These are phyloP conservation scores for Fremontodendron californicum DNA, from an alignment of 345 rosid genomes.

Conservation along the genomic window DNA sequence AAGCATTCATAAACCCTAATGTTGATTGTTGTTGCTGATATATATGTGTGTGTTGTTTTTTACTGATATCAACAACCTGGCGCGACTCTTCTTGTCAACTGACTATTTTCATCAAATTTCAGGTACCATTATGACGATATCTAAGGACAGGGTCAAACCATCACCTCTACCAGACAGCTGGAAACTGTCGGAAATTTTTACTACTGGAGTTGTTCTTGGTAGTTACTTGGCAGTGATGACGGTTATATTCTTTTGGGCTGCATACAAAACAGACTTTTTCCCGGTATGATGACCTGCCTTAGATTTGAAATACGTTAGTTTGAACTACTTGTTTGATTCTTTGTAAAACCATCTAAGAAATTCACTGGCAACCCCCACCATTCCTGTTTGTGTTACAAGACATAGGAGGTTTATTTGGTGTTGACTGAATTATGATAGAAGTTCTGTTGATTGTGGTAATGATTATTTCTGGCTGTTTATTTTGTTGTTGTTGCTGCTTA, in stretches of 20 bases:
- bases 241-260: constrained; percentile 95
- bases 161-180: constrained; percentile 99
- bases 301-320: background rate
- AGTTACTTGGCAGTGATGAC: constrained; percentile 98
- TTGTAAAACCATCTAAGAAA: background rate
- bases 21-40: background rate
- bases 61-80: background rate
- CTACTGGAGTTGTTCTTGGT: constrained; percentile 89
- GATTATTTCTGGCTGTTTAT: background rate
- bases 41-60: too few relatives aligned
- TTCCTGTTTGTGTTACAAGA: background rate
- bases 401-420: background rate
- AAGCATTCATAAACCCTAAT: background rate
- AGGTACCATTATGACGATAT: constrained; percentile 99
- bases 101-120: constrained; percentile 24
- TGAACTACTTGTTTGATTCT: background rate
- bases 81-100: constrained; percentile 15
- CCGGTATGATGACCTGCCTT: constrained; percentile 49
- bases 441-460: background rate
- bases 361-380: background rate
- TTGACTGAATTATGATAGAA: background rate
- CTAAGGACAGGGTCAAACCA: constrained; percentile 98
- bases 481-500: too few relatives aligned
- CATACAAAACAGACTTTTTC: constrained; percentile 89
- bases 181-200: constrained; percentile 91